Evolutionary conservation across 2,329 filamentous ascomycete genomes (phyloP).

Genomic region (Neonectria punicea): DNA sequence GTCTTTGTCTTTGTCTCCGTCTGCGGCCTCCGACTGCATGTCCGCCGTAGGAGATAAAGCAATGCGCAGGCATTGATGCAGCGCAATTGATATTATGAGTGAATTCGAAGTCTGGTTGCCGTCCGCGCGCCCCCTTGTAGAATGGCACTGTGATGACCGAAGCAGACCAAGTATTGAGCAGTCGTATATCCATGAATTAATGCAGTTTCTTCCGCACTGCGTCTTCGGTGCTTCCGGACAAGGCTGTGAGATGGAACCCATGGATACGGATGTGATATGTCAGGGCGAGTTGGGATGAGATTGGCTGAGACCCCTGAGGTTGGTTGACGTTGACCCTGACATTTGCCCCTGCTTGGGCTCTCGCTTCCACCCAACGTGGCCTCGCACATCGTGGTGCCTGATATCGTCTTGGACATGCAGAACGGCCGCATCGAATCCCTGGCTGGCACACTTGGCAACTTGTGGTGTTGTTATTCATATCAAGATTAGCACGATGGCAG

Average conservation of each 20-base stretch:
- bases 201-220: slow-evolving; percentile 9
- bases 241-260: slow-evolving; percentile 23
- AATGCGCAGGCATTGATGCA: not conserved
- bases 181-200: slow-evolving; percentile 3
- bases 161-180: slow-evolving; percentile 14
- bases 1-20: not conserved
- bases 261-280: slow-evolving; percentile 11
- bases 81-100: not conserved
- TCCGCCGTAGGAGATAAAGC: slow-evolving; percentile 16
- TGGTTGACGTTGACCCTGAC: slow-evolving; percentile 29
- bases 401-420: not conserved
- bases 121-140: slow-evolving; percentile 10
- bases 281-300: slow-evolving; percentile 4
- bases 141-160: slow-evolving; percentile 13
- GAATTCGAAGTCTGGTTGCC: not conserved
- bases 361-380: slow-evolving; percentile 10
- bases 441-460: not conserved
- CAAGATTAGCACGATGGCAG: not conserved
- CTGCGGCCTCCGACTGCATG: not conserved
- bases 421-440: slow-evolving; percentile 13
- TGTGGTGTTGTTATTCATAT: not conserved
- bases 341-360: slow-evolving; percentile 21
- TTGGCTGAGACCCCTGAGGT: slow-evolving; percentile 10
- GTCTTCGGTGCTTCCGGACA: slow-evolving; percentile 9
- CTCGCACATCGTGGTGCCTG: slow-evolving; percentile 11